These are phyloP conservation scores for Oryza glaberrima DNA, from an alignment of 176 grass and related monocot genomes.

Conservation along the genomic window DNA sequence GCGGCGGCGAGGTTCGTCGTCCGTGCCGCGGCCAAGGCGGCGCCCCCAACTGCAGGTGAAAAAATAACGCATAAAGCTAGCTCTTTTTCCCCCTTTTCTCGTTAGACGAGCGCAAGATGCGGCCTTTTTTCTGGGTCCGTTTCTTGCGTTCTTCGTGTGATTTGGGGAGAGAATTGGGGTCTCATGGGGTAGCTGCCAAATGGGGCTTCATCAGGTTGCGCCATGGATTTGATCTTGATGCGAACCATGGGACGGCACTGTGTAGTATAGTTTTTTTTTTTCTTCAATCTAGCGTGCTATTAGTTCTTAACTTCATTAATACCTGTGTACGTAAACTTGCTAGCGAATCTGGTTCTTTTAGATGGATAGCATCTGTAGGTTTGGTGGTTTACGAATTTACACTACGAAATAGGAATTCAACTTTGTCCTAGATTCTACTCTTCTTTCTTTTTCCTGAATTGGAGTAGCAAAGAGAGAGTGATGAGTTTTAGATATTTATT, in stretches of 20 bases:
- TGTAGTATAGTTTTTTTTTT: not conserved
- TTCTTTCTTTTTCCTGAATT: not conserved
- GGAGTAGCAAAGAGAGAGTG: not conserved
- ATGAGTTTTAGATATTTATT: not conserved
- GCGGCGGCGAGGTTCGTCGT: not conserved
- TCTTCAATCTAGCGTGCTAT: not conserved
- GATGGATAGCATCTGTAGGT: not conserved
- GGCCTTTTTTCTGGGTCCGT: not conserved
- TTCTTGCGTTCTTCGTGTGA: not conserved
- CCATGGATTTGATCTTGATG: not conserved
- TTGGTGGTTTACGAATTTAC: not conserved
- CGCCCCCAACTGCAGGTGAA: conserved; percentile 32
- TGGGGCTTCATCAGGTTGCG: not conserved
- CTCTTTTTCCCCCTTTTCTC: not conserved
- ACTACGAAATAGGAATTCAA: not conserved
- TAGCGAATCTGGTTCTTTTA: conserved; percentile 1
- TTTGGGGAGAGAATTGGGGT: not conserved
- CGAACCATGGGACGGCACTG: not conserved
- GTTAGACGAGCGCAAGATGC: not conserved
- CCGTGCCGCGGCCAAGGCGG: conserved; percentile 11
- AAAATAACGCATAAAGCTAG: not conserved
- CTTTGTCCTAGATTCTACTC: not conserved
- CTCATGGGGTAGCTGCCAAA: not conserved
- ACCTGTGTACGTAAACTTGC: not conserved
- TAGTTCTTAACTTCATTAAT: not conserved